Evolutionary conservation across 495 filamentous ascomycete species (phyloP).

Genomic region (Neurospora sp.): DNA sequence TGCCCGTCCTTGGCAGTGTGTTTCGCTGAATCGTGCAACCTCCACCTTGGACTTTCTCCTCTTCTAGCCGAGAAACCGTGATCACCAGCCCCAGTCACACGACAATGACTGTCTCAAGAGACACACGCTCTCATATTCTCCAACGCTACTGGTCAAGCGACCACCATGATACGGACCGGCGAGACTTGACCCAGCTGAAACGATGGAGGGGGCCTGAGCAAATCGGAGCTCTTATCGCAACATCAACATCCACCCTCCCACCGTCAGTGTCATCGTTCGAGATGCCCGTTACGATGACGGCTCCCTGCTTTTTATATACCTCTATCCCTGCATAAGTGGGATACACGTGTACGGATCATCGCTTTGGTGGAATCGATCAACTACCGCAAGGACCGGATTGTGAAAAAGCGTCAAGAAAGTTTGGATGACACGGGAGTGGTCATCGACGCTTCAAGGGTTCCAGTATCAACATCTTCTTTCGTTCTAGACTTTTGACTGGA

Average conservation of each 20-base stretch:
- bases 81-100: neutral
- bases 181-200: neutral
- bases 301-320: neutral
- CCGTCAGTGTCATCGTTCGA: neutral
- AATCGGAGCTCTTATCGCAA: neutral
- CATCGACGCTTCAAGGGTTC: neutral
- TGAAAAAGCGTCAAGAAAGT: neutral
- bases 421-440: neutral
- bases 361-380: neutral
- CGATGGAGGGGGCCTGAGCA: neutral
- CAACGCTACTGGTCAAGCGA: neutral
- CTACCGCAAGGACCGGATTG: neutral
- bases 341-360: neutral
- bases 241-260: neutral
- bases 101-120: neutral
- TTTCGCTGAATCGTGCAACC: neutral
- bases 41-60: neutral
- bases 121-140: neutral
- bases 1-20: neutral
- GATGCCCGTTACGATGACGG: neutral
- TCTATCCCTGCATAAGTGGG: neutral
- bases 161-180: neutral
- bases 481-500: neutral
- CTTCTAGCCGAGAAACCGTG: neutral
- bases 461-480: neutral